Evolutionary conservation across 2,329 filamentous ascomycete genomes (phyloP).

Genomic region (Beauveria brongniartii): DNA sequence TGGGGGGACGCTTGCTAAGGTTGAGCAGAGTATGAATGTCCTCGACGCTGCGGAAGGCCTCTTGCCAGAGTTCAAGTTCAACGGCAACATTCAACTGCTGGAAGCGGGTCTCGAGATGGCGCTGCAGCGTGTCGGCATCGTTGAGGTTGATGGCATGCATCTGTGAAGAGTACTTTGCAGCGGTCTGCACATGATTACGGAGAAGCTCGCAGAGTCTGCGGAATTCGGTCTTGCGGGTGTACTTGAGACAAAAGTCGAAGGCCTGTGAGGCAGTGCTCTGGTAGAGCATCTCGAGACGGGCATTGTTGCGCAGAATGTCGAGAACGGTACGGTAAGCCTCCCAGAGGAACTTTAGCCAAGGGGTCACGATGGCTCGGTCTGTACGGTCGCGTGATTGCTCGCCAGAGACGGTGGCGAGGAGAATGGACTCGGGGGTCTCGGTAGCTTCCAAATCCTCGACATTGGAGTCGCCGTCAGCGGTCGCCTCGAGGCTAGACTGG

Average conservation of each 20-base stretch:
- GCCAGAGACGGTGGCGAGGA: constrained; percentile 93
- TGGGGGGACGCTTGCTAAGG: constrained; percentile 94
- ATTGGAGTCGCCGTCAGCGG: constrained; percentile 48
- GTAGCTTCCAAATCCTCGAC: constrained; percentile 94
- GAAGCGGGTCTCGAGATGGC: constrained; percentile 95
- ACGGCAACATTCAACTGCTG: constrained; percentile 97
- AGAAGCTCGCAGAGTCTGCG: constrained; percentile 95
- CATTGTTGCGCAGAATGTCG: constrained; percentile 98
- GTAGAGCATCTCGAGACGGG: constrained; percentile 93
- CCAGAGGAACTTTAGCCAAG: constrained; percentile 99
- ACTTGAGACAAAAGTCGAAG: constrained; percentile 98
- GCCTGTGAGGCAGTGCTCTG: constrained; percentile 97
- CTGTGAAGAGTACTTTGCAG: constrained; percentile 96
- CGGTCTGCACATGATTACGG: constrained; percentile 97
- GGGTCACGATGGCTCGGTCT: constrained; percentile 94
- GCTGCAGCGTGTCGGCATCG: constrained; percentile 93
- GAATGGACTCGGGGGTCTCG: constrained; percentile 96
- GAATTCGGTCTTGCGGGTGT: constrained; percentile 98
- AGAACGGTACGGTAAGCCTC: constrained; percentile 98
- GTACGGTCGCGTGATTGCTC: constrained; percentile 97
- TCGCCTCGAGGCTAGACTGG: constrained; percentile 76
- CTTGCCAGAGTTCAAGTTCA: constrained; percentile 96
- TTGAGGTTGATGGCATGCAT: constrained; percentile 99
- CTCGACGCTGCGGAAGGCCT: constrained; percentile 98
- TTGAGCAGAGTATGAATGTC: constrained; percentile 97